These are phyloP conservation scores for Pouteria campechiana DNA, from an alignment of 179 eudicot genomes.

Conservation along the genomic window DNA sequence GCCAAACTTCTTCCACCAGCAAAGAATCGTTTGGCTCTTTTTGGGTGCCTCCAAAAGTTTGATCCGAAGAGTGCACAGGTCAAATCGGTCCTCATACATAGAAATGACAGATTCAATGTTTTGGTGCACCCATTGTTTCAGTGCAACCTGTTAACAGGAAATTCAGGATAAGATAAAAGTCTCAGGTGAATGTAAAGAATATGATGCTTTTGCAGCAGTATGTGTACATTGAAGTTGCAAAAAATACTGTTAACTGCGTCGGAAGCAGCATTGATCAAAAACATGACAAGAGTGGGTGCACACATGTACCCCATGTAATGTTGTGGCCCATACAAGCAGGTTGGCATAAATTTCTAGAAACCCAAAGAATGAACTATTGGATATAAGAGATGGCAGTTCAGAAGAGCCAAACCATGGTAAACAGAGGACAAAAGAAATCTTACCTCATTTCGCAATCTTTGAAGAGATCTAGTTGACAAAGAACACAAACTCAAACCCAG, in stretches of 20 bases:
- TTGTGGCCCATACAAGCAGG: no score
- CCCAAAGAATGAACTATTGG: no score
- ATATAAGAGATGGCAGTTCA: no score
- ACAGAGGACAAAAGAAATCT: neutral
- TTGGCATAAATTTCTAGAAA: no score
- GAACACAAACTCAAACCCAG: constrained; percentile 66
- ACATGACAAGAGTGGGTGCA: no score
- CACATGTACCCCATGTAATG: no score
- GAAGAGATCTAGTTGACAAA: constrained; percentile 82
- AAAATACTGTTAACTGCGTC: no score
- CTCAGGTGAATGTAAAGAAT: no score
- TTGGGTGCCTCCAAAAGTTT: constrained; percentile 29
- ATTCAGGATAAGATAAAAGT: constrained; percentile 10
- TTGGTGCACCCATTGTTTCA: constrained; percentile 79
- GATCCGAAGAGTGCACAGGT: constrained; percentile 50
- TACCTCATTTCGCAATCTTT: constrained; percentile 92
- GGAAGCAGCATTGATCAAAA: no score
- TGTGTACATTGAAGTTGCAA: no score
- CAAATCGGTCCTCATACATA: constrained; percentile 93
- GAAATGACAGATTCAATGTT: constrained; percentile 75
- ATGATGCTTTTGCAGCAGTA: no score
- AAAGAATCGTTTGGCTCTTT: constrained; percentile 21
- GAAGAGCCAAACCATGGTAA: no score
- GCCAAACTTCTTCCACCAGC: constrained; percentile 68
- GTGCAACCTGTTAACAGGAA: constrained; percentile 51